Evolutionary conservation across 106 monocot genomes (phyloP).

Genomic region (Dendrobium nobile): DNA sequence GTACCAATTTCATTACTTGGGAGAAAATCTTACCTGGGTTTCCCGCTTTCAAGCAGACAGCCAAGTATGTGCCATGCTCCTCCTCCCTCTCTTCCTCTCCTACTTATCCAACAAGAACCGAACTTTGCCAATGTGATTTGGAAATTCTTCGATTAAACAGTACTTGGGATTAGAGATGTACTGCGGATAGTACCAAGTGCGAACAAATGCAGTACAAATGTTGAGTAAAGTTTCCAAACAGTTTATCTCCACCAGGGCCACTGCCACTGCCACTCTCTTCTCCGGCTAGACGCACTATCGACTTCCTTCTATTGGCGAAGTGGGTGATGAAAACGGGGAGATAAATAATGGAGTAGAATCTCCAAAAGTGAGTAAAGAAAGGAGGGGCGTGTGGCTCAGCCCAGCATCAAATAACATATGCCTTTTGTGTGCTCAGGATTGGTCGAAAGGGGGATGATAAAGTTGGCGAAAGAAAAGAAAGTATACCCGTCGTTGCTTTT

Average conservation of each 20-base stretch:
- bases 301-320: neutral
- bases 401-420: neutral
- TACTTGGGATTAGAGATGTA: too few relatives aligned
- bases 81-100: neutral
- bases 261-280: neutral
- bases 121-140: neutral
- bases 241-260: neutral
- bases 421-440: neutral
- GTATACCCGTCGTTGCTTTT: neutral
- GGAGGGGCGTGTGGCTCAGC: neutral
- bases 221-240: neutral
- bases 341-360: neutral
- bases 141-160: too few relatives aligned
- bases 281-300: neutral
- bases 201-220: constrained; percentile 6
- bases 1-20: too few relatives aligned
- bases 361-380: neutral
- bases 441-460: neutral
- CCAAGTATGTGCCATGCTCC: neutral
- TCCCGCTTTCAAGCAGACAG: too few relatives aligned
- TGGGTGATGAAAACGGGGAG: neutral
- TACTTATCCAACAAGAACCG: neutral
- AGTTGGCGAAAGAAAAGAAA: neutral
- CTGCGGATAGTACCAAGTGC: too few relatives aligned
- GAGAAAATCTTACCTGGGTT: too few relatives aligned